A percentile compares a stretch with the other conserved stretches of the same genome.
phyloP scores from a whole-genome alignment of 75 land plant genomes.

The Selaginella tamariscina region DNA sequence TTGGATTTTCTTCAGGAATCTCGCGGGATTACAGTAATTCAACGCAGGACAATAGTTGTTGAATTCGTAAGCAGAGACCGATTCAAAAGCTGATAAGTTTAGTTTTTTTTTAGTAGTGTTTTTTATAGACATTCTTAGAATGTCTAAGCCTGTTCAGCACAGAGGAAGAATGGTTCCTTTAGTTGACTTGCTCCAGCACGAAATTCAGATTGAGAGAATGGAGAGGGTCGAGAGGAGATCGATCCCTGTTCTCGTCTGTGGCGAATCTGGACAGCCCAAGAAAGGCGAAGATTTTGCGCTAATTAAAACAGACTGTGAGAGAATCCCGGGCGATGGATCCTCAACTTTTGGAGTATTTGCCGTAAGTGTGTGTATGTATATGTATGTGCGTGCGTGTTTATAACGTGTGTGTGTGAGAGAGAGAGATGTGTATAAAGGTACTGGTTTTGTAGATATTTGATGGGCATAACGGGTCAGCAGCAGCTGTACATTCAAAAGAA shows the following conservation, averaged over 20 bases:
- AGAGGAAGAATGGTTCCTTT: constrained; percentile 29
- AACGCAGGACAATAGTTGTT: no score
- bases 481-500: constrained; percentile 2
- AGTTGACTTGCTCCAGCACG: constrained; percentile 46
- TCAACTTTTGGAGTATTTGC: constrained; percentile 64
- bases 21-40: no score
- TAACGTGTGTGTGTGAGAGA: no score
- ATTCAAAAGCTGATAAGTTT: no score
- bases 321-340: constrained; percentile 54
- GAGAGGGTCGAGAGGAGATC: constrained; percentile 46
- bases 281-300: constrained; percentile 80
- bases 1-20: no score
- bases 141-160: no score
- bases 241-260: constrained; percentile 47
- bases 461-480: constrained; percentile 5
- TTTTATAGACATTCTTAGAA: no score
- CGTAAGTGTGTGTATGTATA: constrained; percentile 24
- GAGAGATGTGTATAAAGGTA: background rate
- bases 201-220: constrained; percentile 18
- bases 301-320: constrained; percentile 55
- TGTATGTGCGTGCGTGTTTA: background rate
- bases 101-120: no score
- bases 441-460: background rate
- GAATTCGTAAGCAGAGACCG: no score
- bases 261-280: constrained; percentile 54